Evolutionary conservation across 140 eudicot genomes (phyloP), one percentile per base, ranked within the genome.

Genomic region (Anethum foeniculum): DNA sequence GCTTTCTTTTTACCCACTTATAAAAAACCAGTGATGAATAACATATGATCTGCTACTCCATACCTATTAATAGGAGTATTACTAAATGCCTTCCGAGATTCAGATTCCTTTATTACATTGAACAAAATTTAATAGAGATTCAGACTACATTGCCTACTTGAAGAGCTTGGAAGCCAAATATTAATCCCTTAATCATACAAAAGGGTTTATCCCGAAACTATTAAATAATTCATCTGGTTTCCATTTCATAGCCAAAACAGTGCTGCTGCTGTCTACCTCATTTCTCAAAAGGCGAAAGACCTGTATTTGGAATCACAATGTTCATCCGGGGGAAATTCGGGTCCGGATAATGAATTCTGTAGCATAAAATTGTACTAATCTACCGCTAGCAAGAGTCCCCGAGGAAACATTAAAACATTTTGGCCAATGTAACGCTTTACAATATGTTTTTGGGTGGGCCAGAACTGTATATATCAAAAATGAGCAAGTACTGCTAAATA

Each of bases 371-470:
- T 62, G 71, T 8, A 62, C 71, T 62, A 12, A 62, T 10, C 71
- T 62, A 62, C 71, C 18, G 2, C 71, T 25, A 62, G 65, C 28
- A 6, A 64, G 74, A 30, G 43, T 34, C 44, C 23, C n/a, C 4
- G 74, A 68, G 44, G 74, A 68, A 68, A 32, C 43, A 5, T 7
- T 14, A 68, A 68, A 68, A 7, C 25, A 27, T 27, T 62, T 15
- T 68, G 74, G 74, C 74, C 44, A 16, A 62, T 32, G 21, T 68
- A 68, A 68, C n/a, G 11, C 74, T 68, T 68, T 27, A 68, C 74
- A 34, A 30, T 28, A 34, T 34, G 74, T 68, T 11, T 30, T 30
- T 30, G 73, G 73, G 43, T 68, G 44, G 44, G n/a, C 74, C 74
- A 68, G 23, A 68, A 68, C 74, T n/a, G 74, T 68, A 68, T 67